Conservation (phyloP, 2,329 filamentous ascomycete species). For the Paecilomyces sp. region DNA sequence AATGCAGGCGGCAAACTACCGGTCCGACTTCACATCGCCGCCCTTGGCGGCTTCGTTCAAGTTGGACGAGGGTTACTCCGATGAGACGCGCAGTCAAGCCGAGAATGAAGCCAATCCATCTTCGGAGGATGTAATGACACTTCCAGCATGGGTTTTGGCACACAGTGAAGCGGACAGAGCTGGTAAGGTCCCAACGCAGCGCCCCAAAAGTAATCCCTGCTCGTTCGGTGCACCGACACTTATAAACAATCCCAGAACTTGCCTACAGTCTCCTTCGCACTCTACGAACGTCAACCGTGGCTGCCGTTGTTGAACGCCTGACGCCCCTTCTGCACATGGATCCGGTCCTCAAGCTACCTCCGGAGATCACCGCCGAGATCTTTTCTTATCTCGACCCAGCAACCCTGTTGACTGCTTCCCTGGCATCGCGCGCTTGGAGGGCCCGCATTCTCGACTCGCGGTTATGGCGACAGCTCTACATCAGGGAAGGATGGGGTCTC, state of each 20-base stretch:
- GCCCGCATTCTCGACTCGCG: slow-evolving; percentile 72
- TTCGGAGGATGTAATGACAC: slow-evolving; percentile 29
- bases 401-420: slow-evolving; percentile 71
- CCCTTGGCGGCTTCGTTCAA: slow-evolving; percentile 41
- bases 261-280: slow-evolving; percentile 71
- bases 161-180: slow-evolving; percentile 49
- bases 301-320: slow-evolving; percentile 70
- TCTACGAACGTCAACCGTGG: slow-evolving; percentile 71
- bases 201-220: not conserved
- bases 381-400: slow-evolving; percentile 77
- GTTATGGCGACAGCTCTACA: slow-evolving; percentile 79
- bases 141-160: slow-evolving; percentile 50
- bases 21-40: slow-evolving; percentile 19
- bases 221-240: not conserved
- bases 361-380: slow-evolving; percentile 85
- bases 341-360: slow-evolving; percentile 75
- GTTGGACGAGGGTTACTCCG: slow-evolving; percentile 82
- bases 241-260: slow-evolving; percentile 52
- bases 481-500: slow-evolving; percentile 77
- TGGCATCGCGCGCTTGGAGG: slow-evolving; percentile 76
- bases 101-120: slow-evolving; percentile 32
- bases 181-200: slow-evolving; percentile 33
- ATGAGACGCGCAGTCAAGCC: slow-evolving; percentile 53
- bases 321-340: slow-evolving; percentile 86
- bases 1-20: slow-evolving; percentile 19